phyloP scores from a whole-genome alignment of 345 rosid genomes.

The Noccaea caerulescens region DNA sequence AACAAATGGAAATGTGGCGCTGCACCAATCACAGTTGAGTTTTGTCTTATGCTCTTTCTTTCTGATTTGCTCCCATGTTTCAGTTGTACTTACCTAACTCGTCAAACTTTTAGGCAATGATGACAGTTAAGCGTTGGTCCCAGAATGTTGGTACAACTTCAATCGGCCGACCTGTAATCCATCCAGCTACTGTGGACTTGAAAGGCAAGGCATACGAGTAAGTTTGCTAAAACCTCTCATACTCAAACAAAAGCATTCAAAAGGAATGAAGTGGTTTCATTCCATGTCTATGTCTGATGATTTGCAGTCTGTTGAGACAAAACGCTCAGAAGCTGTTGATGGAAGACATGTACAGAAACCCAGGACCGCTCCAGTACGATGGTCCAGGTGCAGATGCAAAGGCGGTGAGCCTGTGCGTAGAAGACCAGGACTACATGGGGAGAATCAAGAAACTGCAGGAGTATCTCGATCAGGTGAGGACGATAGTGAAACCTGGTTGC shows the following conservation, averaged over 20 bases:
- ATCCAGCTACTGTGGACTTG: conserved; percentile 89
- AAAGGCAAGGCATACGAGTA: conserved; percentile 95
- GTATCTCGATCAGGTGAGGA: conserved; percentile 86
- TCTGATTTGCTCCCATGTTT: neutral
- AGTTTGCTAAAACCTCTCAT: conserved; percentile 54
- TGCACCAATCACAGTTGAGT: conserved; percentile 85
- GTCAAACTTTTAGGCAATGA: conserved; percentile 66
- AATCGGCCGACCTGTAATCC: conserved; percentile 87
- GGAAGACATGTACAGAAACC: conserved; percentile 82
- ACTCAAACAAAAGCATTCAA: neutral
- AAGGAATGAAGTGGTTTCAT: neutral
- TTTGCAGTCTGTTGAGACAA: no score
- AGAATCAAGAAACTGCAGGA: conserved; percentile 87
- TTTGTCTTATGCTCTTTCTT: conserved; percentile 22
- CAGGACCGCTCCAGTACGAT: conserved; percentile 79
- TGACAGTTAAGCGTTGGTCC: conserved; percentile 93
- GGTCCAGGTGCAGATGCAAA: conserved; percentile 96
- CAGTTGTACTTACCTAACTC: conserved; percentile 17
- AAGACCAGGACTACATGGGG: conserved; percentile 99
- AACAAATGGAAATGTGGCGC: conserved; percentile 98
- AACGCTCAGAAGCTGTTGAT: no score
- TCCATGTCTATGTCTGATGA: no score
- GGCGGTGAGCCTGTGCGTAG: conserved; percentile 77
- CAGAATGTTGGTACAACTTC: conserved; percentile 69
- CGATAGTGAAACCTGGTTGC: conserved; percentile 80